Evolutionary conservation across 345 rosid species (phyloP).

Genomic region (Heritiera littoralis): DNA sequence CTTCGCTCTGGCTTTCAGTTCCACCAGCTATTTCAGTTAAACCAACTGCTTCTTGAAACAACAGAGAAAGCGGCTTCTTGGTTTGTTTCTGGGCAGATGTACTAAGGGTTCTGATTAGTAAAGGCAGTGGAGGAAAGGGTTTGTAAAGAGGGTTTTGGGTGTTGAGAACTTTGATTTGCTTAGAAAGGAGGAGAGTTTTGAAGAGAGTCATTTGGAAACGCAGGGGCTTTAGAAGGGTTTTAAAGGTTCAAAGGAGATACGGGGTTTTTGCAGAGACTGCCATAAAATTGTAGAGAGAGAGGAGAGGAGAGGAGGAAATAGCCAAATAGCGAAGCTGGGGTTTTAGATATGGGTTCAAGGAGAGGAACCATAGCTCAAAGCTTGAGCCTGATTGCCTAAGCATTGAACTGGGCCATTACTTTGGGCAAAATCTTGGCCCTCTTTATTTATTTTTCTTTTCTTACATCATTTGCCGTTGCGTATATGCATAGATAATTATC

Average conservation of each 20-base stretch:
- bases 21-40: conserved; percentile 40
- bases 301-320: background rate
- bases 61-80: conserved; percentile 40
- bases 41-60: conserved; percentile 61
- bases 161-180: conserved; percentile 12
- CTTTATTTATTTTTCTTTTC: no score
- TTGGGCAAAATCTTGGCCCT: background rate
- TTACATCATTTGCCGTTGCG: no score
- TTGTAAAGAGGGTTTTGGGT: conserved; percentile 30
- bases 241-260: background rate
- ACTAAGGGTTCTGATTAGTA: conserved; percentile 23
- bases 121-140: conserved; percentile 13
- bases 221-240: conserved; percentile 11
- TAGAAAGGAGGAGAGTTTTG: conserved; percentile 17
- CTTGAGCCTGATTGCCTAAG: background rate
- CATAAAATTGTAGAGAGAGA: background rate
- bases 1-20: conserved; percentile 16
- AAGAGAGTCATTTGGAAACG: conserved; percentile 32
- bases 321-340: background rate
- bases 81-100: conserved; percentile 25
- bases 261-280: background rate
- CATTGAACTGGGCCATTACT: background rate
- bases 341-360: background rate
- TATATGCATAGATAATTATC: no score
- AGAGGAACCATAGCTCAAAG: background rate